Evolutionary conservation across 495 filamentous ascomycete species (phyloP), one percentile per base, ranked within the genome.

Genomic region (Xylaria venustula): DNA sequence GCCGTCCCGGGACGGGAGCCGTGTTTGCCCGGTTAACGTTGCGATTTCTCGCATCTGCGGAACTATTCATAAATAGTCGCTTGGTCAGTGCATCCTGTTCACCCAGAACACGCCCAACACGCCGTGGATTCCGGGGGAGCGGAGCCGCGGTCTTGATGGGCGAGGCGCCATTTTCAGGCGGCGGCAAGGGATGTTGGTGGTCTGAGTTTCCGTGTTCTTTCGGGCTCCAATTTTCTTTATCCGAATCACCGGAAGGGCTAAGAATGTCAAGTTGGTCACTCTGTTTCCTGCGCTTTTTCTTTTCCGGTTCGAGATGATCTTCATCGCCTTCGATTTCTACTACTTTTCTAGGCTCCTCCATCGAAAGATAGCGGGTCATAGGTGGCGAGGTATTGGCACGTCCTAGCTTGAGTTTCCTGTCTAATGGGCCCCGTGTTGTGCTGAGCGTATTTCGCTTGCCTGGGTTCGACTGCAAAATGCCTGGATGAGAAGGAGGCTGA

Each of bases 141-240:
- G 48, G 55, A 1, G 58, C 42, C 25, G 40, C 56, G 3, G 6
- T 1, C 37, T 62, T 54, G 11, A 30, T 42, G 14, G 58, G 42
- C 30, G 58, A 54, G 4, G 22, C 44, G 4, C 23, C 36, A 7
- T 30, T 20, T 40, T 61, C 58, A 1, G 63, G 68, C 4, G 59
- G 53, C 26, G 62, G 67, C 11, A 52, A 52, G 44, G 17, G 61
- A 23, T 56, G 63, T 53, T 45, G 65, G 71, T 75, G 41, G 62
- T 68, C 26, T 54, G 73, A 51, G 75, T 80, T 67, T 74, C 85
- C 66, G 60, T 80, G 69, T 78, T 78, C 58, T 70, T 80, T 61
- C 54, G 80, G 64, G 49, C 87, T 82, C 90, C 90, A 94, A 70
- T 97, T 97, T 75, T 97, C 93, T 71, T 97, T 97, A 67, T 97